A percentile compares a stretch with the other conserved stretches of the same genome.
Conservation (phyloP, 192 early-diverging fungal genomes). For the Entophlyctis helioformis region DNA sequence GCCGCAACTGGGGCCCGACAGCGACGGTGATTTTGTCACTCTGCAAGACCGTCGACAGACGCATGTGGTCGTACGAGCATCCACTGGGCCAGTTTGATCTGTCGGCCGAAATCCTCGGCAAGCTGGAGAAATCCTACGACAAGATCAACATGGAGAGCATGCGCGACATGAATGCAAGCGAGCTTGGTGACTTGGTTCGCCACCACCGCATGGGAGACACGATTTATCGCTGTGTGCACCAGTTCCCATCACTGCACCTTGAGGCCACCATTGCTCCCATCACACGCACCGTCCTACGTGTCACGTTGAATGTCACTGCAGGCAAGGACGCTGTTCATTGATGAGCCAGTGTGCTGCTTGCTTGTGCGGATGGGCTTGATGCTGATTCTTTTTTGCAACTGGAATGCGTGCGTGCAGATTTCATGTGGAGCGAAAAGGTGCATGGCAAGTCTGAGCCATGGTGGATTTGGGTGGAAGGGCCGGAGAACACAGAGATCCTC, state of each 20-base stretch:
- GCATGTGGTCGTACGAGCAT: constrained; percentile 88
- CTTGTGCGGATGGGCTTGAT: too few relatives aligned
- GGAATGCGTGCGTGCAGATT: constrained; percentile 32
- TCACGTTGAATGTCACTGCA: constrained; percentile 66
- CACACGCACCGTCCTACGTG: constrained; percentile 78
- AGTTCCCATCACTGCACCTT: constrained; percentile 76
- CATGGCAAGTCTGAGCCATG: constrained; percentile 87
- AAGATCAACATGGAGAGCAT: constrained; percentile 48
- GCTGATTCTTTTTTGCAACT: background rate
- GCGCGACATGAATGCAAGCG: constrained; percentile 71
- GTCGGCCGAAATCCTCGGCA: constrained; percentile 56
- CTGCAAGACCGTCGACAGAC: constrained; percentile 73
- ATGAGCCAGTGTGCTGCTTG: too few relatives aligned
- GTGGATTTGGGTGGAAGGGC: constrained; percentile 95
- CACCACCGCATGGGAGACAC: constrained; percentile 67
- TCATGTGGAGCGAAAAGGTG: constrained; percentile 87
- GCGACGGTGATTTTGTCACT: constrained; percentile 68
- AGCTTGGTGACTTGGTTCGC: constrained; percentile 78
- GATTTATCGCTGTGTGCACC: constrained; percentile 60
- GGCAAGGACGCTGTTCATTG: too few relatives aligned
- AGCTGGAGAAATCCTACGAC: constrained; percentile 52
- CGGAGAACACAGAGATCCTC: constrained; percentile 76
- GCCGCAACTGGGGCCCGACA: constrained; percentile 80
- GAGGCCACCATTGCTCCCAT: constrained; percentile 80
- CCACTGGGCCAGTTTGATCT: constrained; percentile 77